phyloP scores from a whole-genome alignment of 2,329 filamentous ascomycete genomes.

The Fusarium brevicatenulatum region DNA sequence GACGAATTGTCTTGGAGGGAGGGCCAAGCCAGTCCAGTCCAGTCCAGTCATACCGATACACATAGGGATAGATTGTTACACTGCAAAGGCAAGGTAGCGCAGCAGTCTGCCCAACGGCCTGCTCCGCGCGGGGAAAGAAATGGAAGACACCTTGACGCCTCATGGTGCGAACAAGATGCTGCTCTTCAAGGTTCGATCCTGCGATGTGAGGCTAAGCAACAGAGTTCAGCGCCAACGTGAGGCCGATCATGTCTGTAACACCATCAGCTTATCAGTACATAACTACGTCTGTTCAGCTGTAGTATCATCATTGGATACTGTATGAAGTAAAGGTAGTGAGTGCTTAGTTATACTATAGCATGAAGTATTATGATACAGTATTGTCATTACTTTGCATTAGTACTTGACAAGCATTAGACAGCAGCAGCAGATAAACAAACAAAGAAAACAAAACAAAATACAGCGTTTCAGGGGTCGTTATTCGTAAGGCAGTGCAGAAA shows the following conservation, averaged over 20 bases:
- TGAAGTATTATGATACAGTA: background rate
- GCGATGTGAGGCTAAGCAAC: constrained; percentile 25
- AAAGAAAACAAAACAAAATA: background rate
- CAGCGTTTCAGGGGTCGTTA: background rate
- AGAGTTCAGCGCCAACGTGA: constrained; percentile 37
- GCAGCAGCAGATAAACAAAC: constrained; percentile 12
- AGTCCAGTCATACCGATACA: background rate
- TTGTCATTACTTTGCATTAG: constrained; percentile 5
- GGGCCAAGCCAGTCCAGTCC: constrained; percentile 1
- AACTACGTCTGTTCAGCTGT: background rate
- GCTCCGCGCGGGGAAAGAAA: constrained; percentile 22
- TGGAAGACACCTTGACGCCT: constrained; percentile 15
- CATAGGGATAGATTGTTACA: background rate
- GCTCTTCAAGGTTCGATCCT: constrained; percentile 34
- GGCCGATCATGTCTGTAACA: constrained; percentile 18
- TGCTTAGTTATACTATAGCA: constrained; percentile 1
- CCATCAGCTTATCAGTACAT: constrained; percentile 7
- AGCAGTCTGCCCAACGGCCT: constrained; percentile 20
- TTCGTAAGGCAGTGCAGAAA: background rate
- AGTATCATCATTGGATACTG: background rate
- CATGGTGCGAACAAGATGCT: constrained; percentile 21
- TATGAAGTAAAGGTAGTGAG: background rate
- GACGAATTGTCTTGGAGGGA: constrained; percentile 1
- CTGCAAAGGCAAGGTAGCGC: background rate
- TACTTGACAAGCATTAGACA: background rate